phyloP scores from a whole-genome alignment of 495 filamentous ascomycete species.

The Penicillium crystallinum region DNA sequence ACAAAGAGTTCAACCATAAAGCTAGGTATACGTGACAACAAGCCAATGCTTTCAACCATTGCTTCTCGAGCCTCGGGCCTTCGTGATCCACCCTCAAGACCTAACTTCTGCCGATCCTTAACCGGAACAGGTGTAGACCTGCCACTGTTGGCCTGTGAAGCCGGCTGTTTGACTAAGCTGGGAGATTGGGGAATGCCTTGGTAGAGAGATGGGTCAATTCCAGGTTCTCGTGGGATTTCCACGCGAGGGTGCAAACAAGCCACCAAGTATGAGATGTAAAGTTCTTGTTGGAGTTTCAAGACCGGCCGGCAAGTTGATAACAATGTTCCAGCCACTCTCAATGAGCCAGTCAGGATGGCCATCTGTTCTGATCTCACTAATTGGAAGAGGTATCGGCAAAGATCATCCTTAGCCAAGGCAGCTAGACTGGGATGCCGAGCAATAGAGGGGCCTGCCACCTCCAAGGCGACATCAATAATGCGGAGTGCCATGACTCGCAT shows the following conservation, averaged over 20 bases:
- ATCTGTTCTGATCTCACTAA: conserved; percentile 95
- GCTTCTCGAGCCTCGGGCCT: conserved; percentile 94
- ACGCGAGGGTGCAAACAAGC: conserved; percentile 89
- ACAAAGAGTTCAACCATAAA: conserved; percentile 94
- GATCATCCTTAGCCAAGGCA: conserved; percentile 81
- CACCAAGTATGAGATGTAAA: conserved; percentile 91
- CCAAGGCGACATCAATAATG: conserved; percentile 95
- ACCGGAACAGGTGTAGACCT: conserved; percentile 89
- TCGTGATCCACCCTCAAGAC: conserved; percentile 84
- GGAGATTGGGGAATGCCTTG: conserved; percentile 89
- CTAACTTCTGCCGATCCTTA: conserved; percentile 87
- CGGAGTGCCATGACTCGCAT: conserved; percentile 96
- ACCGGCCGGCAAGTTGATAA: conserved; percentile 88
- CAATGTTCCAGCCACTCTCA: conserved; percentile 86
- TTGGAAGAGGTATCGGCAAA: conserved; percentile 94
- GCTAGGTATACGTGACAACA: conserved; percentile 82
- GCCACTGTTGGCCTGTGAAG: conserved; percentile 73
- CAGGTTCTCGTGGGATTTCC: conserved; percentile 84
- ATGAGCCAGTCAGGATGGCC: conserved; percentile 82
- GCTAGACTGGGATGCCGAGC: conserved; percentile 88
- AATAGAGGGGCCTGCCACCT: conserved; percentile 94
- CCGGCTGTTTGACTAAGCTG: conserved; percentile 75
- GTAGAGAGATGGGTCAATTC: conserved; percentile 88
- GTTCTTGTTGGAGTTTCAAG: conserved; percentile 92
- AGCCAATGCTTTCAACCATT: conserved; percentile 96